Conservation (phyloP, 163 green algal genomes). For the Prototheca wickerhamii region DNA sequence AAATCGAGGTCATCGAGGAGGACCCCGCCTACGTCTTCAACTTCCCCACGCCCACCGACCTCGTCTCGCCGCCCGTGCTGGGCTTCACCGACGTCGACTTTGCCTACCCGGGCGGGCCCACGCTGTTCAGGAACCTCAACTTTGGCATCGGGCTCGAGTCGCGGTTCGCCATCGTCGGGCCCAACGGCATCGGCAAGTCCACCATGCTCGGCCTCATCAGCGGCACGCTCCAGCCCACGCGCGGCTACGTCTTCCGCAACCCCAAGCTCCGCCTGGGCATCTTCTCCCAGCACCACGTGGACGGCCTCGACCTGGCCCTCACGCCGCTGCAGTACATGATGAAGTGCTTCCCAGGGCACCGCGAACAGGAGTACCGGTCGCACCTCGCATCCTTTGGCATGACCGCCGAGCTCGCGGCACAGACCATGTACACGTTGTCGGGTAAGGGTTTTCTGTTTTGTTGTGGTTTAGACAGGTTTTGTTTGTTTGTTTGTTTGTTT, state of each 20-base stretch:
- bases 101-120: conserved; percentile 34
- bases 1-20: conserved; percentile 55
- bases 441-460: conserved; percentile 1
- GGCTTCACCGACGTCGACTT: conserved; percentile 54
- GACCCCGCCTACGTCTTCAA: conserved; percentile 52
- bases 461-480: neutral
- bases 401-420: conserved; percentile 30
- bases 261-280: conserved; percentile 53
- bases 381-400: conserved; percentile 56
- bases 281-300: conserved; percentile 80
- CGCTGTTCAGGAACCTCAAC: conserved; percentile 64
- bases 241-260: conserved; percentile 48
- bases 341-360: conserved; percentile 40
- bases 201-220: conserved; percentile 68
- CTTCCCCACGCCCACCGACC: conserved; percentile 42
- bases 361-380: conserved; percentile 27
- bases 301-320: conserved; percentile 68
- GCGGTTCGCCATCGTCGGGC: conserved; percentile 71
- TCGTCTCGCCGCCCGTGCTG: conserved; percentile 42
- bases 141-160: conserved; percentile 69
- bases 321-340: conserved; percentile 47
- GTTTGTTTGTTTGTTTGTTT: neutral
- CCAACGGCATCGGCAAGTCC: conserved; percentile 73
- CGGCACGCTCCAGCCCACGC: conserved; percentile 53
- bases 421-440: conserved; percentile 50